Evolutionary conservation across 1,139 yeast species (phyloP), one percentile per base, ranked within the genome.

Genomic region (Pichia sp.): DNA sequence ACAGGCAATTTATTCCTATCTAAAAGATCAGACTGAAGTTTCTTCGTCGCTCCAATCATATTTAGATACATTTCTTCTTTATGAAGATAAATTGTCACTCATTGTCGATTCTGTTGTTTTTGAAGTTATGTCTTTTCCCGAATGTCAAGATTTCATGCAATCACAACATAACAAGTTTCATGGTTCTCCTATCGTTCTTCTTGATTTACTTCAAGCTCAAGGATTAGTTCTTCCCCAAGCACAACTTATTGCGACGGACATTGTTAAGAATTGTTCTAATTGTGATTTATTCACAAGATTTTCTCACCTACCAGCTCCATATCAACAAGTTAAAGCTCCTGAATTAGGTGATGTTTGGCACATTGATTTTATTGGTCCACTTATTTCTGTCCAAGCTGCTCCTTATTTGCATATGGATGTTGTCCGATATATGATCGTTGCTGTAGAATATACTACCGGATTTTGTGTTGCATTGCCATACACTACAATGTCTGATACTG

Each of bases 321-420:
- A 25, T 32, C 42, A 40, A 40, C 36, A 31, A 10, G 29, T 26
- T 7, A 40, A 40, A 25, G 32, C 42, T 11, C 42, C 36, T 25
- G 5, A 3, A 11, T 26, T 40, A 2, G 35, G 35, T 32, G 18
- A 40, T 18, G 10, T 25, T 2, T 40, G 42, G 42, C 42, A 40
- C 27, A 33, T 40, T 26, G 35, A 40, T 26, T 40, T 40, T 40
- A 18, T 33, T 10, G 42, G 42, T 32, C 42, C 42, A 5, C 11
- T 40, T 2, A n/a, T 18, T 8, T 34, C 29, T 3, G 42, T 4
- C 7, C 7, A 3, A 3, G 36, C 25, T 5, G 25, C 6, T 25
- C 18, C 2, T 10, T 29, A 30, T 10, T 6, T 30, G 31, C 3
- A 8, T 27, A 25, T 7, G 5, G 18, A 11, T 10, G 5, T 2